These are phyloP conservation scores for Lathyrus sativus DNA, from an alignment of 306 rosid genomes.

Conservation along the genomic window DNA sequence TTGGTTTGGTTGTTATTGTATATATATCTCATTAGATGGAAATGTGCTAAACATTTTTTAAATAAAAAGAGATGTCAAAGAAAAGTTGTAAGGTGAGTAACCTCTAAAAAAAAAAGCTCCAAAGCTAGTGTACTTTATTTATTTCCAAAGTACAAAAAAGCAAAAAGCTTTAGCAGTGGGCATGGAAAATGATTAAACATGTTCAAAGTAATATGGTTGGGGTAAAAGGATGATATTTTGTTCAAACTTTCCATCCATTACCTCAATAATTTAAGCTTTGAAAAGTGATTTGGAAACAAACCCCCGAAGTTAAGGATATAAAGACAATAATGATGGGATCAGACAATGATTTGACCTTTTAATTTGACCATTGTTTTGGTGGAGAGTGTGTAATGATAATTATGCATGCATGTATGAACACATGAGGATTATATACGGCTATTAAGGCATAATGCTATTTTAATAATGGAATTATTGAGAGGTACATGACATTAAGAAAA, in stretches of 20 bases:
- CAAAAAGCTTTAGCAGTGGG: slow-evolving; percentile 24
- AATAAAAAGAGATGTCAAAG: background rate
- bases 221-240: slow-evolving; percentile 22
- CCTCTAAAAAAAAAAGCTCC: background rate
- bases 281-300: slow-evolving; percentile 44
- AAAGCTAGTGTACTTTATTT: slow-evolving; percentile 28
- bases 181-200: slow-evolving; percentile 28
- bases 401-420: background rate
- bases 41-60: too few species aligned
- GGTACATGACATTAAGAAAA: slow-evolving; percentile 40
- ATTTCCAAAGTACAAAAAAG: slow-evolving; percentile 35
- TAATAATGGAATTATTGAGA: slow-evolving; percentile 32
- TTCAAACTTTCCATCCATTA: slow-evolving; percentile 32
- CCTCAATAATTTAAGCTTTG: slow-evolving; percentile 47
- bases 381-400: background rate
- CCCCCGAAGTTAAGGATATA: slow-evolving; percentile 46
- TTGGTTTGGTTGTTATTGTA: too few species aligned
- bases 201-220: slow-evolving; percentile 25
- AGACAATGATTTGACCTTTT: slow-evolving; percentile 32
- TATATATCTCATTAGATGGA: too few species aligned
- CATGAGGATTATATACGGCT: slow-evolving; percentile 14
- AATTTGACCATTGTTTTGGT: slow-evolving; percentile 16
- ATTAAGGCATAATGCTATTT: slow-evolving; percentile 19
- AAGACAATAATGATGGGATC: slow-evolving; percentile 39
- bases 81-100: background rate